Evolutionary conservation across 2,329 filamentous ascomycete genomes (phyloP), one percentile per base, ranked within the genome.

Genomic region (Arthroderma uncinatum): DNA sequence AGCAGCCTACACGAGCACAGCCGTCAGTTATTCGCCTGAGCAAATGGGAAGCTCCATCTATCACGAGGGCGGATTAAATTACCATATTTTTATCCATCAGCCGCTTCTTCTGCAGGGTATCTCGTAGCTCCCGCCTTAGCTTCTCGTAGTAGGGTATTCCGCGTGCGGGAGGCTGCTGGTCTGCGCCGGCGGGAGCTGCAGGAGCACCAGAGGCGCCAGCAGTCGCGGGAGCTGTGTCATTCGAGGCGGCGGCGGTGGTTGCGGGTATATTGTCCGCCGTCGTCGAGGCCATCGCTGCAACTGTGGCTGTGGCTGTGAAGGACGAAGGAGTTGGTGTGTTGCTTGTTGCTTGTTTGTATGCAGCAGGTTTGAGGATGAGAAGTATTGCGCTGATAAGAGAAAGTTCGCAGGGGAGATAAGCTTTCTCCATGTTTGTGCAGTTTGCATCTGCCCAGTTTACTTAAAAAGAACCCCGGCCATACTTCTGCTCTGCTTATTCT

Each of bases 71-170:
- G n/a, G n/a, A n/a, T n/a, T n/a, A n/a, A n/a, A n/a, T n/a, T 65
- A 83, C 80, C 70, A 84, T 73, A 65, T 76, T 78, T 63, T 78
- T 80, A 64, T 86, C 83, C 55, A 87, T 76, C 16, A 79, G 64
- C 28, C 82, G 78, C 68, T 85, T 86, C 72, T 82, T 84, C 54
- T 82, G 76, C 7, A 90, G 72, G 1, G 85, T 82, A 57, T 84
- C 80, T 61, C 84, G 80, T 2, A 89, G 76, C 58, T 86, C 83
- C 58, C 80, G 78, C 59, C 85, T 79, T 52, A 87, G 77, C 66
- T 85, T 84, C 69, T 89, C 86, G 70, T 89, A 89, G 72, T 86
- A 89, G 16, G 84, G 83, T 54, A 78, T 64, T 25, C 76, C 76
- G 59, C 75, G 74, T 60, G 69, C 73, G 61, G 12, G 62, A 59